Evolutionary conservation across 371 early-diverging fungal species (phyloP), one percentile per base, ranked within the genome.

Genomic region (Mucor circinelloides): DNA sequence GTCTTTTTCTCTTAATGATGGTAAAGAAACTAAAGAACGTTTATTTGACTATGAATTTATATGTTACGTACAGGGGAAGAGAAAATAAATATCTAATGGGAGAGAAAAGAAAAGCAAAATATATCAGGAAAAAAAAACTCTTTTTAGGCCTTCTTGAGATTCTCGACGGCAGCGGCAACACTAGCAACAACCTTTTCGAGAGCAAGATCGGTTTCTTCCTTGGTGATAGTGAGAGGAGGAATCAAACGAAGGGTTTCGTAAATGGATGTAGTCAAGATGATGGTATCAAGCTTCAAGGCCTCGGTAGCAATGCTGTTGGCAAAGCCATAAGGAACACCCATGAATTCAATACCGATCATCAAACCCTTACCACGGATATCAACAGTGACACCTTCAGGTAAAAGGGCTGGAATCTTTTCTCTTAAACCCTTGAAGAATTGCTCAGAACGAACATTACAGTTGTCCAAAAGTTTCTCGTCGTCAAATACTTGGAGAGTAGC

Each of bases 311-410:
- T 67, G 40, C 68, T 60, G 55, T 34, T 61, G 17, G 80, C 83
- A 63, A 81, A 80, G 31, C 81, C 83, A 56, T 64, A 48, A 17
- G 81, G 82, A 15, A 71, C 82, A 32, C 76, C 74, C 70, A 78
- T 61, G 62, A 86, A 87, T 59, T 86, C 86, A 44, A 87, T 70
- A 63, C 88, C 88, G 71, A 86, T 81, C 85, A 87, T 85, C n/a
- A 87, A 64, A 58, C 88, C 88, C 21, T 80, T 68, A 59, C 88
- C 88, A 64, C 88, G 84, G 59, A 87, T 73, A 62, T 87, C 83
- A 15, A 73, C 74, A 12, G 69, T 72, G 17, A 82, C 74, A 17
- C 79, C 81, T 32, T 79, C 60, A 32, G 81, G 79, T 15, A 78
- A 70, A 34, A 86, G 62, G 7, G 55, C 36, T 42, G 83, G 80